phyloP scores from a whole-genome alignment of 805 yeast genomes.

The Grigorovia humatica region DNA sequence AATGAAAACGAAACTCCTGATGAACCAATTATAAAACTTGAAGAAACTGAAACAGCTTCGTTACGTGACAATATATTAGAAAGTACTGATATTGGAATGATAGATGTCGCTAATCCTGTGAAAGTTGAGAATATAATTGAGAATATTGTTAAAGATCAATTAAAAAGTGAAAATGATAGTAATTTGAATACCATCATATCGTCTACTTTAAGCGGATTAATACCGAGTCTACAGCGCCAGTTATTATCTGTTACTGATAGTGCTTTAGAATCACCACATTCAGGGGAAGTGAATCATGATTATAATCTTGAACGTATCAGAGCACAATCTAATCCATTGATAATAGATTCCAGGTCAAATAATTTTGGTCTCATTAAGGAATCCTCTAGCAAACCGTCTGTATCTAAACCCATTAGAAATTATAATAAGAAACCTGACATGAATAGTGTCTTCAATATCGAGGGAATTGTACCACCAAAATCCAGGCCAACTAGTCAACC shows the following conservation, averaged over 20 bases:
- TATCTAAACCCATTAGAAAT: not conserved
- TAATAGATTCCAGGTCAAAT: conserved; percentile 5
- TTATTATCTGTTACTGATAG: not conserved
- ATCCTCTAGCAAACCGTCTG: not conserved
- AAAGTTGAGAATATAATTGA: conserved; percentile 15
- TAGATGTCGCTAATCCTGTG: not conserved
- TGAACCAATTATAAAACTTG: not conserved
- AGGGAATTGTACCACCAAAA: conserved; percentile 24
- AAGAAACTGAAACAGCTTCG: not conserved
- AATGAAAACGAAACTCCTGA: not conserved
- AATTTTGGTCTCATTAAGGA: conserved; percentile 6
- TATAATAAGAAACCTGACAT: conserved; percentile 5
- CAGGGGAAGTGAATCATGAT: not conserved
- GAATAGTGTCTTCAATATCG: conserved; percentile 17
- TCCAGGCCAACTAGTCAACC: not conserved
- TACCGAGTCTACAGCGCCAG: conserved; percentile 12
- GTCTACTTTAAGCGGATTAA: conserved; percentile 15
- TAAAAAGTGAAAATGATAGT: conserved; percentile 8
- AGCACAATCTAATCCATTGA: not conserved
- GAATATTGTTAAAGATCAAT: conserved; percentile 14
- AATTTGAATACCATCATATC: conserved; percentile 15
- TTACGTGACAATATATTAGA: not conserved
- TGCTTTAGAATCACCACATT: not conserved
- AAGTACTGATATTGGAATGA: not conserved
- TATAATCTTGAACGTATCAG: not conserved